phyloP scores from a whole-genome alignment of 106 monocot species.

The Allium fistulosum region DNA sequence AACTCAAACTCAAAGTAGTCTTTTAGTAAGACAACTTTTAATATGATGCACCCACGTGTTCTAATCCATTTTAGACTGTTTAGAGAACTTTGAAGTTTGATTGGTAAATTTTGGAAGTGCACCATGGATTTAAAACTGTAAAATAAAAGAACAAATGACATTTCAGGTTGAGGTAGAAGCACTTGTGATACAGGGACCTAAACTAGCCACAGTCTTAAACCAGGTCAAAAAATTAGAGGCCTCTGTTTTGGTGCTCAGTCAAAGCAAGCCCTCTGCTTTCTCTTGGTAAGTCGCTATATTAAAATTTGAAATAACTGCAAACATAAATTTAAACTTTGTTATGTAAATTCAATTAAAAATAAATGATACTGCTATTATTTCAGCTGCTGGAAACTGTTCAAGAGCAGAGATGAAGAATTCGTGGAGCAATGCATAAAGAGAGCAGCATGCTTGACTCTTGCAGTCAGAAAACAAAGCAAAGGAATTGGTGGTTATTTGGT shows the following conservation, averaged over 20 bases:
- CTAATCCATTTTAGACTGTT: background rate
- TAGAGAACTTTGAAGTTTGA: background rate
- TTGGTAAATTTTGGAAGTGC: background rate
- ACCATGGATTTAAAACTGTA: background rate
- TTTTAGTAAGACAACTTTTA: too few relatives aligned
- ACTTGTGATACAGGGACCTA: conserved; percentile 69
- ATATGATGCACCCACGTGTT: too few relatives aligned
- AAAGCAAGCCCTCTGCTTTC: conserved; percentile 45
- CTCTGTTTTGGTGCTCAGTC: conserved; percentile 49
- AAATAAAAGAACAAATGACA: background rate
- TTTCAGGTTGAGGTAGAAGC: conserved; percentile 86
- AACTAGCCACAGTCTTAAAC: conserved; percentile 47
- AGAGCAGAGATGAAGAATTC: conserved; percentile 34
- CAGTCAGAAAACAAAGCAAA: conserved; percentile 52
- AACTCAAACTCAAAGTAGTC: too few relatives aligned
- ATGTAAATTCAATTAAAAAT: too few relatives aligned
- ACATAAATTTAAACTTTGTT: too few relatives aligned
- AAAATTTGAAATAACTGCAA: too few relatives aligned
- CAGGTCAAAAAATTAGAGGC: conserved; percentile 63
- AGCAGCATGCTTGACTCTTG: conserved; percentile 49
- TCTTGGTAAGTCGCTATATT: conserved; percentile 31
- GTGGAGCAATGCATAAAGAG: conserved; percentile 64
- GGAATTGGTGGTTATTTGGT: conserved; percentile 59
- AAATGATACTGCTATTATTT: too few relatives aligned
- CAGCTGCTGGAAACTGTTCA: conserved; percentile 20